A percentile compares a stretch with the other conserved stretches of the same genome.
These are phyloP conservation scores for Pycnococcus provasolii DNA, from an alignment of 139 green algal genomes.

Conservation along the genomic window DNA sequence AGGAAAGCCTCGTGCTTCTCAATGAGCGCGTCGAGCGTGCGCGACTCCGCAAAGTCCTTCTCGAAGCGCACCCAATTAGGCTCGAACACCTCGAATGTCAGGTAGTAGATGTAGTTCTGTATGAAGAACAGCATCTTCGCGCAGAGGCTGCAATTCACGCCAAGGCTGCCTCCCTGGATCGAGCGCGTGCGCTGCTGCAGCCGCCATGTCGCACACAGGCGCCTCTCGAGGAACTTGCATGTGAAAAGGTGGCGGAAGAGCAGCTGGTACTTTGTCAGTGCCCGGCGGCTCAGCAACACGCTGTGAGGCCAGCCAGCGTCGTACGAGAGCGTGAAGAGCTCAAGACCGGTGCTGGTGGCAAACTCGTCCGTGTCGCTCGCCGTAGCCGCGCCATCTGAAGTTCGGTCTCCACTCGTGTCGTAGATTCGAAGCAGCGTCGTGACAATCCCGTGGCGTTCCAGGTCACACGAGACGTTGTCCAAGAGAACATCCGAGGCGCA, in stretches of 20 bases:
- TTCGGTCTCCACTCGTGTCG: conserved; percentile 41
- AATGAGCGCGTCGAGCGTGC: conserved; percentile 28
- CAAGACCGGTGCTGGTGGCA: conserved; percentile 11
- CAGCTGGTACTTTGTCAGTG: conserved; percentile 78
- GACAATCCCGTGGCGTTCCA: too few relatives aligned
- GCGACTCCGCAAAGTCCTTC: background rate
- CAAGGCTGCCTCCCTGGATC: conserved; percentile 21
- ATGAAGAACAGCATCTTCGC: conserved; percentile 60
- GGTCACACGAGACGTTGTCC: conserved; percentile 11
- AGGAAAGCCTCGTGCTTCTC: conserved; percentile 51
- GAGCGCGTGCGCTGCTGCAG: background rate
- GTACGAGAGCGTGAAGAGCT: conserved; percentile 35
- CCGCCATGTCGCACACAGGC: conserved; percentile 51
- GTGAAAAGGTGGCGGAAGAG: conserved; percentile 70
- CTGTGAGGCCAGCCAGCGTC: conserved; percentile 54
- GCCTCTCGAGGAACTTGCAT: conserved; percentile 68
- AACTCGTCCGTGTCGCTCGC: conserved; percentile 6
- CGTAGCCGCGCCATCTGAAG: conserved; percentile 34
- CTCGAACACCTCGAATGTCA: conserved; percentile 65
- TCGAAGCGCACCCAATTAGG: conserved; percentile 28
- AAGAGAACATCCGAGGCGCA: background rate
- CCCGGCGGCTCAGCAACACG: conserved; percentile 55
- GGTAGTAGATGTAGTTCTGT: conserved; percentile 66
- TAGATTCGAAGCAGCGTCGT: background rate
- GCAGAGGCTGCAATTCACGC: conserved; percentile 46